Evolutionary conservation across 306 rosid species (phyloP), one percentile per base, ranked within the genome.

Genomic region (Glycine tomentella): DNA sequence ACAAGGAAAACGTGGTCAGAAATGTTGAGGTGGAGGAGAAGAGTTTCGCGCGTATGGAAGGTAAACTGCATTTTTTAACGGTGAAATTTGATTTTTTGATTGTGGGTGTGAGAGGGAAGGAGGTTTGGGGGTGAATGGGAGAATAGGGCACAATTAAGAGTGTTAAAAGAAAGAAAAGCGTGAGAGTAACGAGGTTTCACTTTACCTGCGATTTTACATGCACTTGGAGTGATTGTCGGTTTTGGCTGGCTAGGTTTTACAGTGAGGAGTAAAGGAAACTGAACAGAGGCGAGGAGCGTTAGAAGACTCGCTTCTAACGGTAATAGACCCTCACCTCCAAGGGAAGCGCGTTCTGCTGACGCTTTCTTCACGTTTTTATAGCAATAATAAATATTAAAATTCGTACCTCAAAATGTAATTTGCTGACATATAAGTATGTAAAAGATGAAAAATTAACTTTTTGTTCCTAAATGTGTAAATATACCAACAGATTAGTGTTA

Each of bases 131-230:
- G 38, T 10, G 33, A 42, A 17, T 9, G 49, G 15, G 20, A 25
- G 31, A 71, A 65, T 53, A 70, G 83, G 76, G 78, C 45, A 31
- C 34, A 63, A 53, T n/a, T n/a, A 36, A 36, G 7, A 49, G 64
- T 13, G 33, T 5, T 4, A 1, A 38, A 40, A 31, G 6, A 46
- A 11, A 14, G 45, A 75, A 38, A 75, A 17, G 31, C 31, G 31
- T 25, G 57, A 7, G 10, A 25, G 48, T 42, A 13, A 44, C 0
- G 14, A 10, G 40, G 14, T 45, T 61, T 58, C 68, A 5, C 8
- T 74, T 33, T 31, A 14, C 65, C 51, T 58, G 40, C 42, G 0
- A 38, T 4, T 72, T 58, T 25, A 40, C 55, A 5, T 20, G 59
- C 69, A 7, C 17, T 11, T 61, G 7, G 31, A 25, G 31, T 11